Percentiles rank a stretch among this genome's conserved stretches.
phyloP scores from a whole-genome alignment of 2,329 filamentous ascomycete species.

The Stachybotrys chlorohalonatus region DNA sequence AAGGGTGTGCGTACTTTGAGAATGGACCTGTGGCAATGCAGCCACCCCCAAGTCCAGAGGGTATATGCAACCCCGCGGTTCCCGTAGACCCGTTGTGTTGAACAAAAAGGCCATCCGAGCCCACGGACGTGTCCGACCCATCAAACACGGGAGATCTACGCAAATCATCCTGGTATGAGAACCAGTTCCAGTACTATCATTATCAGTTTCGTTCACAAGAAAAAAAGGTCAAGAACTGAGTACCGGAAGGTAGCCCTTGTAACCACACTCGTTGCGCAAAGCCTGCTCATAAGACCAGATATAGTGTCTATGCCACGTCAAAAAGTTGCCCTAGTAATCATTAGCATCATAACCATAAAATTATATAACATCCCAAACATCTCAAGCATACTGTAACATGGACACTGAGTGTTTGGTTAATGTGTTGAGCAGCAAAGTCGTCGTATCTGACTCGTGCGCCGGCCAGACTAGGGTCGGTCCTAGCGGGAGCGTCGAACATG shows the following conservation, averaged over 20 bases:
- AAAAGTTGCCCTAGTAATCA: neutral
- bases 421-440: conserved; percentile 1
- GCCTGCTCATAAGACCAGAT: conserved; percentile 1
- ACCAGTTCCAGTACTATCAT: conserved; percentile 1
- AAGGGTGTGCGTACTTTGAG: neutral
- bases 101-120: neutral
- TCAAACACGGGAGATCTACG: conserved; percentile 1
- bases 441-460: neutral
- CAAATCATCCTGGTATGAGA: neutral
- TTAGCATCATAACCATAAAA: neutral
- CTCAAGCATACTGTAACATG: neutral
- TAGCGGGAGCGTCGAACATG: neutral
- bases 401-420: neutral
- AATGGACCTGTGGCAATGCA: neutral
- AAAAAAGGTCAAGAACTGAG: neutral
- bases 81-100: conserved; percentile 1
- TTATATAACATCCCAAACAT: neutral
- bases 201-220: neutral
- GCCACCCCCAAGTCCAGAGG: neutral
- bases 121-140: neutral
- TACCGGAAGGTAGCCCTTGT: conserved; percentile 1
- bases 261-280: neutral
- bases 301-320: conserved; percentile 2
- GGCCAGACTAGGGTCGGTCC: neutral
- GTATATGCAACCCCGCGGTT: neutral